Evolutionary conservation across 2,329 filamentous ascomycete genomes (phyloP).

Genomic region (Fusarium newnesense): DNA sequence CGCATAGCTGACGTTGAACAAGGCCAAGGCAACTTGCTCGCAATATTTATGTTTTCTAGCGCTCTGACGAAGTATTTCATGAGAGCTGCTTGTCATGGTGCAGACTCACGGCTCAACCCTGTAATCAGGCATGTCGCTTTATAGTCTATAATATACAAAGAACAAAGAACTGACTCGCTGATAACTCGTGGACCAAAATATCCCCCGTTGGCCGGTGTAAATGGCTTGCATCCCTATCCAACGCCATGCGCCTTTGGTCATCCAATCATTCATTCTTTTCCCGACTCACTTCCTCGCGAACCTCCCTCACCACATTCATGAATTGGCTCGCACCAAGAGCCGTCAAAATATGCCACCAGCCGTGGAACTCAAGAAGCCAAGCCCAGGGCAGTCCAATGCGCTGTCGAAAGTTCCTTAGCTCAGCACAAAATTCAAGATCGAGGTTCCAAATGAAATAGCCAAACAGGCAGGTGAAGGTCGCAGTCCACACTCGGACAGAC

Average conservation of each 20-base stretch:
- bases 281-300: constrained; percentile 34
- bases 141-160: constrained; percentile 5
- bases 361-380: constrained; percentile 68
- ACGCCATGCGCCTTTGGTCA: not conserved
- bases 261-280: constrained; percentile 31
- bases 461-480: constrained; percentile 50
- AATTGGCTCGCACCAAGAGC: constrained; percentile 61
- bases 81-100: not conserved
- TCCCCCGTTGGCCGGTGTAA: not conserved
- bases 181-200: not conserved
- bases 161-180: not conserved
- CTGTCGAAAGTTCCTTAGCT: constrained; percentile 57
- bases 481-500: constrained; percentile 42
- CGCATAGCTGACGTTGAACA: not conserved
- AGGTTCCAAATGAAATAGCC: constrained; percentile 67
- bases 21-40: not conserved
- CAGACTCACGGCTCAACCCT: no score
- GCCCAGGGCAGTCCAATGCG: constrained; percentile 64
- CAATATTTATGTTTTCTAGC: not conserved
- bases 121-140: not conserved
- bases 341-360: constrained; percentile 73
- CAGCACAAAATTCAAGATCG: constrained; percentile 62
- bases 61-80: not conserved
- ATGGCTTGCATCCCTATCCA: not conserved
- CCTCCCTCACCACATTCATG: constrained; percentile 48